These are phyloP conservation scores for Botrytis elliptica DNA, from an alignment of 2,329 filamentous ascomycete species.

Conservation along the genomic window DNA sequence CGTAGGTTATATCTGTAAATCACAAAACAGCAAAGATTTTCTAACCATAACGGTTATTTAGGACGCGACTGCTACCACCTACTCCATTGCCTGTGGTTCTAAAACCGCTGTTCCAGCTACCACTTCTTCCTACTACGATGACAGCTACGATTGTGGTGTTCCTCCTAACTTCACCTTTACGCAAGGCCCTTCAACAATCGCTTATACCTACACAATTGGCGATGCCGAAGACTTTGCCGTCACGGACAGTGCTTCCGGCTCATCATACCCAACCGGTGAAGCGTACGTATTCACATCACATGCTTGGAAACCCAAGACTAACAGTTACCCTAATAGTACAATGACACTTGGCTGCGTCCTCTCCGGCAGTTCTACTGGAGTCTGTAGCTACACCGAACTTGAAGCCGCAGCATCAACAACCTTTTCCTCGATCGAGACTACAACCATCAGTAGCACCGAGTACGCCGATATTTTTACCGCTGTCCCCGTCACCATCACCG, in stretches of 20 bases:
- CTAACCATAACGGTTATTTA: conserved; percentile 5
- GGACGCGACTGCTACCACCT: conserved; percentile 25
- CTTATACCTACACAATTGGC: conserved; percentile 23
- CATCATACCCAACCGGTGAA: neutral
- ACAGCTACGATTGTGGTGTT: conserved; percentile 24
- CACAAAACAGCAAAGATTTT: neutral
- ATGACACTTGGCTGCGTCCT: conserved; percentile 26
- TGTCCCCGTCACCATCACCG: conserved; percentile 30
- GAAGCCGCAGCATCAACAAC: conserved; percentile 1
- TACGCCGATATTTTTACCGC: neutral
- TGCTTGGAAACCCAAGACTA: neutral
- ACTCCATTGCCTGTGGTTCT: conserved; percentile 18
- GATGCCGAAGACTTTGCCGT: neutral
- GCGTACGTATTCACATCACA: neutral
- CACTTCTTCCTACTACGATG: conserved; percentile 23
- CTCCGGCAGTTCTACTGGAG: conserved; percentile 22
- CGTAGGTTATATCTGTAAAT: neutral
- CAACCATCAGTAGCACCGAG: conserved; percentile 10
- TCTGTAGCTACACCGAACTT: conserved; percentile 21
- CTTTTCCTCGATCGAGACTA: conserved; percentile 9
- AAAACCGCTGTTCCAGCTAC: conserved; percentile 26
- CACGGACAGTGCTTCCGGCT: neutral
- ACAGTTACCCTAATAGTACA: conserved; percentile 7
- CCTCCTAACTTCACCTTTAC: conserved; percentile 31
- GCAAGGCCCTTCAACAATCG: conserved; percentile 32